Base-by-base conservation (phyloP, 2,329 filamentous ascomycete genomes). In the Aspergillus sclerotialis region DNA sequence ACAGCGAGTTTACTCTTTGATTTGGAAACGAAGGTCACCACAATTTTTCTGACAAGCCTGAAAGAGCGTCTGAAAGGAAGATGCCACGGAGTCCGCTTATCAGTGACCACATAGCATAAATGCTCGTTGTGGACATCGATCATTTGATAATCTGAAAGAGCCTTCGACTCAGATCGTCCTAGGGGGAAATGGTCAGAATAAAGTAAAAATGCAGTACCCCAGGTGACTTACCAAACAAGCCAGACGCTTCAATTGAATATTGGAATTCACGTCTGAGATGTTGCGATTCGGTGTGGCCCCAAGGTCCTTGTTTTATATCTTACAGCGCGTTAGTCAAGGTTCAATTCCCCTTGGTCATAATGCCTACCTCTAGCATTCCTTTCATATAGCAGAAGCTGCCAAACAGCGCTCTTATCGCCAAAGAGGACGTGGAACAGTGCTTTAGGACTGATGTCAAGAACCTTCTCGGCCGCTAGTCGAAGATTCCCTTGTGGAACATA, bases 371-470 rank as follows among this genome's bases (percentile, higher is more conserved):
- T 76, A 10, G 84, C 86, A 49, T 80, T 75, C 33, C 84, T 76
- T 56, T 94, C 87, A 55, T 86, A 82, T 56, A 95, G 90, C 18
- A 96, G 70, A 52, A 90, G 80, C 49, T 92, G 87, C 64, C 95
- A 98, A 25, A 96, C 81, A 21, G 89, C 86, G 56, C 86, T 94
- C 64, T 90, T 94, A 61, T 98, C 92, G 24, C 92, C 92, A 60
- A 96, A 98, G 33, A 98, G 74, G 11, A 96, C 85, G 54, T 96
- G 90, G 60, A 96, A 98, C 38, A 94, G 79, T 0, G 86, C 87
- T 60, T 98, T 96, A 30, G 92, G 83, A 43, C 86, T 93, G 40
- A 96, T 81, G 46, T 93, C 84, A 57, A 94, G 94, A 45, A 87
- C 76, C 41, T 84, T 78, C 57, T 94, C 85, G 1, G 84, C 77